phyloP scores from a whole-genome alignment of 164 flowering plant genomes.

The Berberis thunbergii region DNA sequence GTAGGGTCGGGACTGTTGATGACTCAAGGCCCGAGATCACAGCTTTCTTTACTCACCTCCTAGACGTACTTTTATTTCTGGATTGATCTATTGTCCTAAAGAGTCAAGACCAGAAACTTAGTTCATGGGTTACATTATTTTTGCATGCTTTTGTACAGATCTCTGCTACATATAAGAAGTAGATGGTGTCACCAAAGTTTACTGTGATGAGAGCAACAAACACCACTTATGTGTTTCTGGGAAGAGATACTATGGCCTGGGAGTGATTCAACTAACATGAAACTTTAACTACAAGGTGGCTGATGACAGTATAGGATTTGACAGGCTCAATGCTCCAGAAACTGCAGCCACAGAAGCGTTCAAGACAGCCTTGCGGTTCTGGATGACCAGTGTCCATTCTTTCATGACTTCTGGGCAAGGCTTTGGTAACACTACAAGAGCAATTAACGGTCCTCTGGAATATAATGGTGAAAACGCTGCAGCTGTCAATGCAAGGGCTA shows the following conservation, averaged over 20 bases:
- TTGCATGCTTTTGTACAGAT: conserved; percentile 12
- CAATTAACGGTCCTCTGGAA: too few species aligned
- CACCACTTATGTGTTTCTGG: conserved; percentile 23
- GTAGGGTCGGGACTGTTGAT: conserved; percentile 20
- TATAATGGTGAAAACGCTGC: conserved; percentile 16
- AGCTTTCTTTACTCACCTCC: conserved; percentile 33
- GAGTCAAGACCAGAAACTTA: not conserved
- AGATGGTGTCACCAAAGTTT: conserved; percentile 20
- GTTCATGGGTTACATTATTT: not conserved
- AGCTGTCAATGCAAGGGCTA: conserved; percentile 15
- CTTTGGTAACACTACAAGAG: too few species aligned
- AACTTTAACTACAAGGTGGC: too few species aligned
- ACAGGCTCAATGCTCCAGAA: conserved; percentile 26
- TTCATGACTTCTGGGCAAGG: too few species aligned
- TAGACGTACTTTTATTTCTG: conserved; percentile 9
- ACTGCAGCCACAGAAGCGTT: conserved; percentile 30
- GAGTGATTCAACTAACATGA: too few species aligned
- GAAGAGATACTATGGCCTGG: conserved; percentile 25
- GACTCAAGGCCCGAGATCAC: conserved; percentile 33
- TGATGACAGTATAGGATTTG: too few species aligned
- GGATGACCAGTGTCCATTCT: conserved; percentile 34
- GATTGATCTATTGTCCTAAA: not conserved
- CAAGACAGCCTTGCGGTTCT: conserved; percentile 35
- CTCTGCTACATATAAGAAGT: conserved; percentile 37
- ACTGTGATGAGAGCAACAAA: conserved; percentile 20